These are phyloP conservation scores for Aphanomyces cochlioides DNA, from an alignment of 352 stramenopile species.

Conservation along the genomic window DNA sequence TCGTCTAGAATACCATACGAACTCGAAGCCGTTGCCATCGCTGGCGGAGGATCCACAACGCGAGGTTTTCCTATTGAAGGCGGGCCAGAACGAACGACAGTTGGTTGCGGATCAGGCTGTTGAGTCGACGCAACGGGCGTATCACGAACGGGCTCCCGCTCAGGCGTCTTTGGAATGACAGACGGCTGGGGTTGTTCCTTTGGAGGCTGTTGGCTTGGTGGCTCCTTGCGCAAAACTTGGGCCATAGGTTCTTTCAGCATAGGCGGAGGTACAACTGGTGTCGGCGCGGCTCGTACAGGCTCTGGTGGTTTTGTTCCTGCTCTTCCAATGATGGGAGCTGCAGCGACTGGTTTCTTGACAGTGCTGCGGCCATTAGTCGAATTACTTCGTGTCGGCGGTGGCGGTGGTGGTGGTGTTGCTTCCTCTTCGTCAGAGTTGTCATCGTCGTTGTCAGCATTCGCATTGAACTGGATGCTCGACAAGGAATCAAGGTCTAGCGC, in stretches of 20 bases:
- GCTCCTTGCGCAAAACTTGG: slow-evolving; percentile 5
- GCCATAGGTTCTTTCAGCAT: slow-evolving; percentile 34
- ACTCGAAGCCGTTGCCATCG: slow-evolving; percentile 35
- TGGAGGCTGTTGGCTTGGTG: too few relatives aligned
- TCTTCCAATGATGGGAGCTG: slow-evolving; percentile 36
- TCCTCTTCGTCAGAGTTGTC: slow-evolving; percentile 30
- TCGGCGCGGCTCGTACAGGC: slow-evolving; percentile 33
- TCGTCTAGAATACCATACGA: slow-evolving; percentile 11
- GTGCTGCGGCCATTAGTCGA: slow-evolving; percentile 32
- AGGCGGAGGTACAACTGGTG: slow-evolving; percentile 63
- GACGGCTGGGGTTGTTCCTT: neutral
- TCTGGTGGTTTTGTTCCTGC: neutral
- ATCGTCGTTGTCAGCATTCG: slow-evolving; percentile 13
- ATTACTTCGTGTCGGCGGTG: neutral
- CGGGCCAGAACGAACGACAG: slow-evolving; percentile 25
- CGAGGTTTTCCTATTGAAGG: slow-evolving; percentile 20
- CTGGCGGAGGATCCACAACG: slow-evolving; percentile 30
- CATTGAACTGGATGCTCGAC: slow-evolving; percentile 47
- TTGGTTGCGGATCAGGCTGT: neutral
- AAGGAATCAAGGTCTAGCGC: slow-evolving; percentile 91
- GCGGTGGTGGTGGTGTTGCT: neutral
- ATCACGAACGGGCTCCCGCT: neutral
- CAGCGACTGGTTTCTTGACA: slow-evolving; percentile 55
- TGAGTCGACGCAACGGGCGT: neutral
- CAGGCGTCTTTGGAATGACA: neutral